Conservation (phyloP, 2,329 filamentous ascomycete species). For the Alternaria triticimaculans region DNA sequence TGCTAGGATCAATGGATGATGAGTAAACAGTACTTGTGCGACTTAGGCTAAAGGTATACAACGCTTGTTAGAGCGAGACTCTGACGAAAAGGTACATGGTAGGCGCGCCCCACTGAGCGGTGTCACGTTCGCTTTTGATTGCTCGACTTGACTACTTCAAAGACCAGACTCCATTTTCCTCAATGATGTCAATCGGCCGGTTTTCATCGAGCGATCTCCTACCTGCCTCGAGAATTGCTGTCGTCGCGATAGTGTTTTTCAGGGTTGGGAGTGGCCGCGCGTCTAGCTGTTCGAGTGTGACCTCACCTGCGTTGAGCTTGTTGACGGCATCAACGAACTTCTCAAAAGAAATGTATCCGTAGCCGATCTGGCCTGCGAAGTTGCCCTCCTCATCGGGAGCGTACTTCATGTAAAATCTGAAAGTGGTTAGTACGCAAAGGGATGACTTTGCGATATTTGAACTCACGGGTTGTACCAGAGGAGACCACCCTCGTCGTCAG, state of each 20-base stretch:
- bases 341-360: slow-evolving; percentile 93
- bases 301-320: slow-evolving; percentile 74
- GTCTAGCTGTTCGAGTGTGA: slow-evolving; percentile 78
- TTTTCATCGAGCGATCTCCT: slow-evolving; percentile 83
- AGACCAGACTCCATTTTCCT: slow-evolving; percentile 71
- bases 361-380: slow-evolving; percentile 88
- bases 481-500: slow-evolving; percentile 75
- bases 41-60: not conserved
- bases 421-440: slow-evolving; percentile 11
- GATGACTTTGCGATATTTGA: too few species aligned
- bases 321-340: slow-evolving; percentile 92
- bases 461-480: slow-evolving; percentile 84
- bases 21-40: not conserved
- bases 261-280: slow-evolving; percentile 82
- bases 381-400: slow-evolving; percentile 94
- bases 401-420: slow-evolving; percentile 87
- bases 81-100: not conserved
- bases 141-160: slow-evolving; percentile 57
- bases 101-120: not conserved
- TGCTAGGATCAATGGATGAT: not conserved
- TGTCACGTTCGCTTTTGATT: not conserved
- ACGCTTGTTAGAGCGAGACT: not conserved
- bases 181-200: slow-evolving; percentile 75
- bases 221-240: slow-evolving; percentile 88
- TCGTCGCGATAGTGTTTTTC: slow-evolving; percentile 88